Percentiles rank a stretch among this genome's conserved stretches.
phyloP scores from a whole-genome alignment of 2,329 filamentous ascomycete species.

The Emmonsiellopsis sp. region DNA sequence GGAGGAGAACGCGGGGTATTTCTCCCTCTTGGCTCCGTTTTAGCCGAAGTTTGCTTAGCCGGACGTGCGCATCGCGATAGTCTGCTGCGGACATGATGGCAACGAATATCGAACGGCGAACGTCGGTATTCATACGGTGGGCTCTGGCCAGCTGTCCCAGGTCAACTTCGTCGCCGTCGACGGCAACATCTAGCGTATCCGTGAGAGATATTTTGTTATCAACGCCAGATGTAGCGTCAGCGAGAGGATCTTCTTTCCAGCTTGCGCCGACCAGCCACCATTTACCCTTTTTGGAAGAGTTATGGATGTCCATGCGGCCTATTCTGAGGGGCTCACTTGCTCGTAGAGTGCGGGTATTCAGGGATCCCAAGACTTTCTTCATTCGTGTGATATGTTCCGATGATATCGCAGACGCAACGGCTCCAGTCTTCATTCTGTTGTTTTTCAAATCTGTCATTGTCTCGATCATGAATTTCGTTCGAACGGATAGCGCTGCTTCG shows the following conservation, averaged over 20 bases:
- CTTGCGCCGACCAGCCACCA: slow-evolving; percentile 99
- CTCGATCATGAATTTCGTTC: slow-evolving; percentile 96
- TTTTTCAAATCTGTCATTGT: slow-evolving; percentile 92
- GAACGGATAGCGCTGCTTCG: slow-evolving; percentile 64
- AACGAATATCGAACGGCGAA: slow-evolving; percentile 85
- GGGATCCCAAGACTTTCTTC: slow-evolving; percentile 73
- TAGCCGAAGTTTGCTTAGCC: slow-evolving; percentile 70
- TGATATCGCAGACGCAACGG: slow-evolving; percentile 60
- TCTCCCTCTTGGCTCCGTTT: slow-evolving; percentile 81
- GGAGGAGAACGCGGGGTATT: slow-evolving; percentile 77
- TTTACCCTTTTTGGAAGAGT: slow-evolving; percentile 80
- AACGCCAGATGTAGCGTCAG: neutral
- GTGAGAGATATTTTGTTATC: neutral
- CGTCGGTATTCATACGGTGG: slow-evolving; percentile 78
- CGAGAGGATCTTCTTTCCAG: slow-evolving; percentile 46
- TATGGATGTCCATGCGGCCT: slow-evolving; percentile 69
- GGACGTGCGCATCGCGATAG: slow-evolving; percentile 71
- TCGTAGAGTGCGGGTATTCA: slow-evolving; percentile 58
- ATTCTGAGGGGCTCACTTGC: slow-evolving; percentile 75
- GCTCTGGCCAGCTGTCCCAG: slow-evolving; percentile 64
- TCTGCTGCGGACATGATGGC: slow-evolving; percentile 80
- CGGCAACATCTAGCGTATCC: slow-evolving; percentile 27
- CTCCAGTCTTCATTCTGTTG: slow-evolving; percentile 73
- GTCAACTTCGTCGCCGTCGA: slow-evolving; percentile 47
- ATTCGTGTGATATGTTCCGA: slow-evolving; percentile 80